Base-by-base conservation (phyloP, 2,329 filamentous ascomycete genomes). In the Alternaria sp. region DNA sequence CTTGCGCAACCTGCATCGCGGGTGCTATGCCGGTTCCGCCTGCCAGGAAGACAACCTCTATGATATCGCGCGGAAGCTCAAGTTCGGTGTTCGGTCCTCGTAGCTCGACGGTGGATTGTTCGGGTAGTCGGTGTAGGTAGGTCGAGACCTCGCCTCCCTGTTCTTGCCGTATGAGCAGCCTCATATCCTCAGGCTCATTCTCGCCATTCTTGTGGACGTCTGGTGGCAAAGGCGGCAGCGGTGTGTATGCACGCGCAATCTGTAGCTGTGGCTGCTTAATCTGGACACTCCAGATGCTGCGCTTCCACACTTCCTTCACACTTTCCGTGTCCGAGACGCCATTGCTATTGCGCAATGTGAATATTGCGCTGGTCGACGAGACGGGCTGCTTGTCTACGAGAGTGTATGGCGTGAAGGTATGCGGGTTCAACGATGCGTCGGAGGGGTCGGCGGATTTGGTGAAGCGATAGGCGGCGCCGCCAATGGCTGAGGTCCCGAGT, bases 231-330 rank as follows among this genome's bases (percentile, higher is more conserved):
- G 88, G 86, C 0, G 93, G 95, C 0, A 99, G 83, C 1, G 95
- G 94, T 5, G 96, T 98, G 80, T 99, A 99, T 61, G 93, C 90
- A 65, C 96, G 84, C 46, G 93, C 92, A 71, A 99, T 97, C 81
- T 97, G 94, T 61, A 98, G 82, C 78, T 97, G 90, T 3, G 96
- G 96, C 82, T 98, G 96, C 82, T 97, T 97, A 75, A 97, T 89
- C 82, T 97, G 92, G 33, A 98, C 90, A 66, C 91, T 94, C 91
- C 93, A 97, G 45, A 96, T 85, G 5, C 92, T 91, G 60, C 87
- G 84, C 46, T 80, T 79, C 87, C 88, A 90, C 15, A 71, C 72
- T 30, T 80, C 74, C 37, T 69, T 72, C 6, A 79, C 68, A 53
- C 70, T 74, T 11, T 78, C 71, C 4, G 71, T 66, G n/a, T 79